Conservation (phyloP, 805 yeast genomes). For the Candida easanensis region DNA sequence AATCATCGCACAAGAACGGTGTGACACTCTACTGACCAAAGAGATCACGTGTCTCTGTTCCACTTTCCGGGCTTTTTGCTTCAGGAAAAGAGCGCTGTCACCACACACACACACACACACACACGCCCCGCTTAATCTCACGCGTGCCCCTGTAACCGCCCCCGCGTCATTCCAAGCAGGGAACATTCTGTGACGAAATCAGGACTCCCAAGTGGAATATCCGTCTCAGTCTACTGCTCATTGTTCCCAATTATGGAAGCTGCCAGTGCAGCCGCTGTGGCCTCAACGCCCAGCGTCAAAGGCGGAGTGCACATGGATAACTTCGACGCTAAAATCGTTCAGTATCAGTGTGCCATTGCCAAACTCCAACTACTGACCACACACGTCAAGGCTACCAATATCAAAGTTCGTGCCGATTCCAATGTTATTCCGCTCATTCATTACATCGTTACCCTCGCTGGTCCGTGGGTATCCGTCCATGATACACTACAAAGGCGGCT, state of each 20-base stretch:
- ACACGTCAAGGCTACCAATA: constrained; percentile 28
- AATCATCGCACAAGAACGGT: too few species aligned
- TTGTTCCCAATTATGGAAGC: constrained; percentile 7
- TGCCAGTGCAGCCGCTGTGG: constrained; percentile 19
- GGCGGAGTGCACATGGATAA: constrained; percentile 40
- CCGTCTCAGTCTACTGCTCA: neutral
- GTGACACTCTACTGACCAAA: too few species aligned
- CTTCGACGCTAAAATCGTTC: constrained; percentile 55
- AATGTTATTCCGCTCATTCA: constrained; percentile 18
- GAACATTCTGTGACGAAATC: too few species aligned
- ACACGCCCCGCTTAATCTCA: too few species aligned
- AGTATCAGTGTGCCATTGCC: constrained; percentile 51
- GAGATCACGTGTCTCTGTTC: too few species aligned
- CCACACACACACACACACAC: too few species aligned
- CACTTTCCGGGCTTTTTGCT: too few species aligned
- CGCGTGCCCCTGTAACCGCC: too few species aligned
- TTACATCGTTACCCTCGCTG: constrained; percentile 12
- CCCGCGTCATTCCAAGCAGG: too few species aligned
- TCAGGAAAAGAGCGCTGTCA: too few species aligned
- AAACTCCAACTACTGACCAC: constrained; percentile 41
- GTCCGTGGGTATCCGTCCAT: constrained; percentile 16
- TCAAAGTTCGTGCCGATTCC: constrained; percentile 14
- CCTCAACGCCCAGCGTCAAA: constrained; percentile 30
- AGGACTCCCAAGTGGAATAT: too few species aligned
- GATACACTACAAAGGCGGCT: constrained; percentile 15